A percentile compares a stretch with the other conserved stretches of the same genome.
Conservation (phyloP, 495 filamentous ascomycete species). For the Opeltia flavorubescens region DNA sequence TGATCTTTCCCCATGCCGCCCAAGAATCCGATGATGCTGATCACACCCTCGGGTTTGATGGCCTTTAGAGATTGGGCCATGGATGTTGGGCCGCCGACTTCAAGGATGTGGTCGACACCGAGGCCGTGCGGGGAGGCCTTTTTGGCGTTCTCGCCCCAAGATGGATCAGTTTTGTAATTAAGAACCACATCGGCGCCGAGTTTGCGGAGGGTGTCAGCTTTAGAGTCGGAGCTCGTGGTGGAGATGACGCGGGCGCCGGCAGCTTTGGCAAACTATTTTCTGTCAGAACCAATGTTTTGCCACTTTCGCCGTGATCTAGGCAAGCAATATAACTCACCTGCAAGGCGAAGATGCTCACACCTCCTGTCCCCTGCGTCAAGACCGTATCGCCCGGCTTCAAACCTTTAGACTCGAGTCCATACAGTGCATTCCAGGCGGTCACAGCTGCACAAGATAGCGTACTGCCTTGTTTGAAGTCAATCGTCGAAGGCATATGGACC, state of each 20-base stretch:
- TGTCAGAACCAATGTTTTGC: background rate
- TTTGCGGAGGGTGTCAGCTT: slow-evolving; percentile 51
- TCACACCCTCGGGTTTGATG: slow-evolving; percentile 53
- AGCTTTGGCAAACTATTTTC: slow-evolving; percentile 61
- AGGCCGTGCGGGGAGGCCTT: slow-evolving; percentile 40
- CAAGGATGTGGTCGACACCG: slow-evolving; percentile 59
- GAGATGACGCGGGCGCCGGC: slow-evolving; percentile 70
- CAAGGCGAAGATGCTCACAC: slow-evolving; percentile 64
- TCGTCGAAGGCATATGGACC: slow-evolving; percentile 47
- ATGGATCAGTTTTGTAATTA: slow-evolving; percentile 55
- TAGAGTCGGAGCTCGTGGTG: slow-evolving; percentile 56
- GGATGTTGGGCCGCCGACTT: slow-evolving; percentile 54
- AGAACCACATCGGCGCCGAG: slow-evolving; percentile 66
- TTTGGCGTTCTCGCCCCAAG: slow-evolving; percentile 68
- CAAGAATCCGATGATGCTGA: slow-evolving; percentile 54
- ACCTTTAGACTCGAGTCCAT: slow-evolving; percentile 42
- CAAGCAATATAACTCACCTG: slow-evolving; percentile 32
- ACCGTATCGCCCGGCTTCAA: slow-evolving; percentile 58
- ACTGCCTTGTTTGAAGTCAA: slow-evolving; percentile 47
- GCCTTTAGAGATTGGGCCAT: slow-evolving; percentile 48
- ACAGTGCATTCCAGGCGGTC: slow-evolving; percentile 75
- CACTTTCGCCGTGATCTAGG: background rate
- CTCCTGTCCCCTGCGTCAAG: slow-evolving; percentile 69
- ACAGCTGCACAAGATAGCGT: slow-evolving; percentile 61
- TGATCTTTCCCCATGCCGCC: slow-evolving; percentile 34